Conservation (phyloP, 2,329 filamentous ascomycete species). For the Cladosporium velox region DNA sequence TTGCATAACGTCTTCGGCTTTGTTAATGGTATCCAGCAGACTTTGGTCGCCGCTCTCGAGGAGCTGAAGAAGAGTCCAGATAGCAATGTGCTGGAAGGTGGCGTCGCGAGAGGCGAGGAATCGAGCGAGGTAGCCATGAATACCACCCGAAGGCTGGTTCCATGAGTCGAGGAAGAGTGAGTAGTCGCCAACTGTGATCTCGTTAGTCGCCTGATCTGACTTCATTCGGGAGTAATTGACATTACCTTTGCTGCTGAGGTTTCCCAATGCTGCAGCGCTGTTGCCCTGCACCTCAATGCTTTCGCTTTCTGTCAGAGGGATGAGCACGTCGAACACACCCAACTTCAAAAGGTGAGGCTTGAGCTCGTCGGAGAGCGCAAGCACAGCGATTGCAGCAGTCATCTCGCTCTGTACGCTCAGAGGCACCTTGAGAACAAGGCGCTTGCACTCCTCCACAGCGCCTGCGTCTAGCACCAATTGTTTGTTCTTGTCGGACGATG, state of each 20-base stretch:
- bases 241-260: slow-evolving; percentile 90
- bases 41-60: slow-evolving; percentile 92
- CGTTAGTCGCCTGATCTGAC: slow-evolving; percentile 29
- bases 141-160: slow-evolving; percentile 87
- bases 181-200: slow-evolving; percentile 80
- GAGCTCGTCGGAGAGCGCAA: slow-evolving; percentile 92
- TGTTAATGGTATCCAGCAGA: slow-evolving; percentile 83
- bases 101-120: slow-evolving; percentile 94
- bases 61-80: slow-evolving; percentile 94
- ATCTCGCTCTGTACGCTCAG: slow-evolving; percentile 97
- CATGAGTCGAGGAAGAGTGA: slow-evolving; percentile 94
- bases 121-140: slow-evolving; percentile 89
- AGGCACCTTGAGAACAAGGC: slow-evolving; percentile 88
- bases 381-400: slow-evolving; percentile 97
- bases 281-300: slow-evolving; percentile 99
- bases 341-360: slow-evolving; percentile 88
- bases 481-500: slow-evolving; percentile 97
- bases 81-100: slow-evolving; percentile 98
- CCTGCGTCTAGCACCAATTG: slow-evolving; percentile 95
- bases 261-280: slow-evolving; percentile 91
- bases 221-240: slow-evolving; percentile 34
- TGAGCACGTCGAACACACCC: slow-evolving; percentile 93
- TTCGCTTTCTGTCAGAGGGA: slow-evolving; percentile 89
- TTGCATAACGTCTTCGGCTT: slow-evolving; percentile 85
- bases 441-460: slow-evolving; percentile 97